phyloP scores from a whole-genome alignment of 768 basidiomycete species.

The Termitomyces sp. region DNA sequence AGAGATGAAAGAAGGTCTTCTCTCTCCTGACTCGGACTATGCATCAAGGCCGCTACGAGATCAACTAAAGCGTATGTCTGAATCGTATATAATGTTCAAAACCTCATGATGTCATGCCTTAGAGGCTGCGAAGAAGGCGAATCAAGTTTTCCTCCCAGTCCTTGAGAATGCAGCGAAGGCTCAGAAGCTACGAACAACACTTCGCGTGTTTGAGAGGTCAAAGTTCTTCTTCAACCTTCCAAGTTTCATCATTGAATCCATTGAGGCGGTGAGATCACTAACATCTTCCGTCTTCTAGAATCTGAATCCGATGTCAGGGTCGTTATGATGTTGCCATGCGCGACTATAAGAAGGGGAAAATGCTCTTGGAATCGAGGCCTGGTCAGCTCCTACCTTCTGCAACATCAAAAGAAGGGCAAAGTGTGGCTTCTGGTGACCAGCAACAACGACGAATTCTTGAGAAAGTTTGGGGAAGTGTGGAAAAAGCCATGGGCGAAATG shows the following conservation, averaged over 20 bases:
- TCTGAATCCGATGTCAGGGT: slow-evolving; percentile 44
- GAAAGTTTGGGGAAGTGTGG: slow-evolving; percentile 93
- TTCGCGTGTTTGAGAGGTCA: slow-evolving; percentile 92
- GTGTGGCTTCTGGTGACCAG: slow-evolving; percentile 45
- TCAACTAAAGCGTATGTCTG: slow-evolving; percentile 71
- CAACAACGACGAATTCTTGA: slow-evolving; percentile 93
- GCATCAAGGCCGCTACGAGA: slow-evolving; percentile 79
- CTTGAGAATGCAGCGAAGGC: slow-evolving; percentile 95
- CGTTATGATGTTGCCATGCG: slow-evolving; percentile 91
- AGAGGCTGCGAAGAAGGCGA: slow-evolving; percentile 91
- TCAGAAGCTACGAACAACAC: slow-evolving; percentile 84
- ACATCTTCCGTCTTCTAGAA: slow-evolving; percentile 1
- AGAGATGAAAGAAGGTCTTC: slow-evolving; percentile 89
- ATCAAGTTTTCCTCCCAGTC: slow-evolving; percentile 94
- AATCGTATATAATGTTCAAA: not conserved
- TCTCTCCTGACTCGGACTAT: slow-evolving; percentile 73
- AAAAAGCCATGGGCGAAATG: slow-evolving; percentile 94
- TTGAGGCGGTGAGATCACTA: slow-evolving; percentile 69
- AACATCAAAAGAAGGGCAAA: slow-evolving; percentile 50
- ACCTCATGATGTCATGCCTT: not conserved
- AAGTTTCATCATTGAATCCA: slow-evolving; percentile 78
- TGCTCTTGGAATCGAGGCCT: slow-evolving; percentile 84
- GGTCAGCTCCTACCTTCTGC: slow-evolving; percentile 76
- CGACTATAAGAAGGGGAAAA: slow-evolving; percentile 96
- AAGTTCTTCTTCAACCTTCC: slow-evolving; percentile 99